Evolutionary conservation across 371 early-diverging fungal genomes (phyloP), one percentile per base, ranked within the genome.

Genomic region (Circinella umbellata): DNA sequence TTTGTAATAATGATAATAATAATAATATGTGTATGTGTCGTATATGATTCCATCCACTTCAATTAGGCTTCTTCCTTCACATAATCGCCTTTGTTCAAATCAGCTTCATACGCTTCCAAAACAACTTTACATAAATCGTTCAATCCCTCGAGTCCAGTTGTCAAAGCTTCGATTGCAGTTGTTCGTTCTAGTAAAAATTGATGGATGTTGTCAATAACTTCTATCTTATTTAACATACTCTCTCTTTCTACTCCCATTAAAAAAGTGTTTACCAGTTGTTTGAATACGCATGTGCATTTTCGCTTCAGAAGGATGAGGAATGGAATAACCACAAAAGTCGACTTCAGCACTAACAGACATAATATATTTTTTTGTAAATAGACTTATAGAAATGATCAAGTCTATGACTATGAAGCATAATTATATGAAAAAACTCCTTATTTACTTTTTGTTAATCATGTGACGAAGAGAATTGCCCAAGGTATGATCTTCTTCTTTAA

Each of bases 291-390:
- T 66, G 75, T 99, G 90, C 69, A 96, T 90, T 74, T 93, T 93
- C 69, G 91, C 90, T 80, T 99, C 99, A 39, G 99, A 97, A 51
- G 99, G 99, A 80, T 99, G 99, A n/a, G 99, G 99, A 66, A 99
- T 93, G 35, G 98, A 94, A 85, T 99, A 99, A 57, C 98, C 99
- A 77, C 98, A 98, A 73, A 98, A 98, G 53, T 94, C 95, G 48
- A 99, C 98, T 38, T 92, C 84, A 11, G 93, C 89, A 75, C 95
- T 95, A 80, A 14, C 36, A 47, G 62, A 61, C 51, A 17, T 67
- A 4, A 37, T 63, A 14, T 38, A n/a, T 17, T 51, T 51, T 51
- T 51, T 17, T n/a, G 10, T 54, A 55, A 47, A n/a, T n/a, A n/a
- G n/a, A n/a, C n/a, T n/a, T n/a, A n/a, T n/a, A n/a, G 42, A 15